Evolutionary conservation across 169 alveolate species (phyloP).

Genomic region (Babesia bigemina): DNA sequence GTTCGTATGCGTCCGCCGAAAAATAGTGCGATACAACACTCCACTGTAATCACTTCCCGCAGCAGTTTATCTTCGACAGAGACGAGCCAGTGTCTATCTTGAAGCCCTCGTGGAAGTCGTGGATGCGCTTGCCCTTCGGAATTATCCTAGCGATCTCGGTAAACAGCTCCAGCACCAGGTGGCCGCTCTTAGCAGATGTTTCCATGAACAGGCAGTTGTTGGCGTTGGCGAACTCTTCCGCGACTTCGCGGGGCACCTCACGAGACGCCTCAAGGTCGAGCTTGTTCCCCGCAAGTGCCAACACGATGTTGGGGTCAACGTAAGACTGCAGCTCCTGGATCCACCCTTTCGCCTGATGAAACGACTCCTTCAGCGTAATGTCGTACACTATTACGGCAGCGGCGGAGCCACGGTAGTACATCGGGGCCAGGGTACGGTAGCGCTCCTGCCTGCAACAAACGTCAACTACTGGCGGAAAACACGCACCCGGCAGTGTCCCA

Average conservation of each 20-base stretch:
- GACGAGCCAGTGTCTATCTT: conserved; percentile 41
- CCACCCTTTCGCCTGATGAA: conserved; percentile 89
- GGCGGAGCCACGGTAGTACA: conserved; percentile 83
- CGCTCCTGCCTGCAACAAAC: conserved; percentile 77
- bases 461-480: neutral
- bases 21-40: neutral
- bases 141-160: conserved; percentile 74
- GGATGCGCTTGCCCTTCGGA: conserved; percentile 63
- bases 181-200: conserved; percentile 90
- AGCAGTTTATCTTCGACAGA: conserved; percentile 27
- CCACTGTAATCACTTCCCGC: conserved; percentile 1
- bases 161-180: conserved; percentile 85
- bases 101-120: conserved; percentile 66
- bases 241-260: conserved; percentile 84
- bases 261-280: conserved; percentile 83
- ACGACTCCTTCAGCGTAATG: conserved; percentile 84
- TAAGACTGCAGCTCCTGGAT: conserved; percentile 82
- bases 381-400: conserved; percentile 92
- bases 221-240: conserved; percentile 85
- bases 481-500: conserved; percentile 91
- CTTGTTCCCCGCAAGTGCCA: conserved; percentile 90
- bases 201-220: conserved; percentile 86
- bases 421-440: conserved; percentile 86
- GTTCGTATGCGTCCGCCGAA: neutral
- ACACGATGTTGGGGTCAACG: conserved; percentile 80